Base-by-base conservation (phyloP, 768 basidiomycete species). In the Boletus eberwhitei region DNA sequence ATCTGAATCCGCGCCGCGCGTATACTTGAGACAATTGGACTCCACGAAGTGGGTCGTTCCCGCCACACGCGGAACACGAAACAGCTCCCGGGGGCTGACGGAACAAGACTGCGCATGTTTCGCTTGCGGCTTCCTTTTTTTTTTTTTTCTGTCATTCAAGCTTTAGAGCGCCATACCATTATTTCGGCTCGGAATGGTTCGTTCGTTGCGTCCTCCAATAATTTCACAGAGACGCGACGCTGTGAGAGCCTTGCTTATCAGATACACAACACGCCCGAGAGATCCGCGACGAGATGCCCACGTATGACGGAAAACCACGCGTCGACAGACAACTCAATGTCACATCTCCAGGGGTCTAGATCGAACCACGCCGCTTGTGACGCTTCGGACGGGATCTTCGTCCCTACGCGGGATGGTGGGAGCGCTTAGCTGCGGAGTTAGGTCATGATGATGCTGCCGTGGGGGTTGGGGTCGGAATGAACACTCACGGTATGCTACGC, bases 331-430 rank as follows among this genome's bases (percentile, higher is more conserved):
- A n/a, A 12, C 19, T 19, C 32, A 11, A 11, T 12, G 34, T n/a
- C 22, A n/a, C n/a, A 1, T 5, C 31, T 26, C 40, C 31, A 47
- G 2, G 34, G 24, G 13, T 46, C 2, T 24, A 17, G n/a, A 29
- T 5, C 31, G 31, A 17, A 8, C 13, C 32, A 32, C 32, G 11
- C 29, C 8, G 19, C 26, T 12, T 8, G 16, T 24, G 21, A 22
- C 38, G 26, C 21, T 24, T 21, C 19, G 8, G 31, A 5, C 14
- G 29, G 13, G 54, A 38, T 38, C 16, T 36, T 43, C 29, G 37
- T 21, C 22, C 31, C 22, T 21, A 41, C 52, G 52, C 55, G 55
- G 46, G 45, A 54, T n/a, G 22, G 54, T 41, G 14, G 49, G 52
- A 31, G 19, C 38, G 40, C 53, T 17, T 37, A 8, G 3, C 12